phyloP scores from a whole-genome alignment of 441 rosid genomes.

The Populus hybrid region DNA sequence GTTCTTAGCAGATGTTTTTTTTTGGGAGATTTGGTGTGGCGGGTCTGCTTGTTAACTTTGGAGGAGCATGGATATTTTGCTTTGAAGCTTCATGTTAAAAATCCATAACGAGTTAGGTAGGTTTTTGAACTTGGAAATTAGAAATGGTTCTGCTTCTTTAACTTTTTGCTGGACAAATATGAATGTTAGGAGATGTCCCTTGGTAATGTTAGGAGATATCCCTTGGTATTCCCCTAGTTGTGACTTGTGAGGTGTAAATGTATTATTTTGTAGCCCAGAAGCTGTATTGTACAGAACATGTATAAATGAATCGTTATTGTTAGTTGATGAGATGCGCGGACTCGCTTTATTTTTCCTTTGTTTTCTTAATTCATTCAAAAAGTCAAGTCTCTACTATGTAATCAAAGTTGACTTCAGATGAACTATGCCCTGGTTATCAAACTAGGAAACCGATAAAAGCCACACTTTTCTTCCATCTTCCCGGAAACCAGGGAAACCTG shows the following conservation, averaged over 20 bases:
- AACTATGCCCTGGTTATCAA: not conserved
- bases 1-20: not conserved
- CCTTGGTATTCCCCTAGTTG: not conserved
- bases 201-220: not conserved
- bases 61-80: not conserved
- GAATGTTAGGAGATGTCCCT: not conserved
- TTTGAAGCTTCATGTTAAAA: not conserved
- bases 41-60: not conserved
- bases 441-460: not conserved
- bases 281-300: not conserved
- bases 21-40: not conserved
- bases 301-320: not conserved
- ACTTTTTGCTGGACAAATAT: not conserved
- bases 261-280: not conserved
- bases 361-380: not conserved
- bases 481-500: not conserved
- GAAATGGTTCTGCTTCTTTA: not conserved
- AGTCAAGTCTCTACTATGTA: not conserved
- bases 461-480: not conserved
- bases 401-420: no score
- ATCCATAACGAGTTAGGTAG: not conserved
- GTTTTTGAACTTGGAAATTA: not conserved
- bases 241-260: not conserved
- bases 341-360: not conserved
- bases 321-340: not conserved